A percentile compares a stretch with the other conserved stretches of the same genome.
These are phyloP conservation scores for Daldinia eschscholtzii DNA, from an alignment of 2,329 filamentous ascomycete genomes.

Conservation along the genomic window DNA sequence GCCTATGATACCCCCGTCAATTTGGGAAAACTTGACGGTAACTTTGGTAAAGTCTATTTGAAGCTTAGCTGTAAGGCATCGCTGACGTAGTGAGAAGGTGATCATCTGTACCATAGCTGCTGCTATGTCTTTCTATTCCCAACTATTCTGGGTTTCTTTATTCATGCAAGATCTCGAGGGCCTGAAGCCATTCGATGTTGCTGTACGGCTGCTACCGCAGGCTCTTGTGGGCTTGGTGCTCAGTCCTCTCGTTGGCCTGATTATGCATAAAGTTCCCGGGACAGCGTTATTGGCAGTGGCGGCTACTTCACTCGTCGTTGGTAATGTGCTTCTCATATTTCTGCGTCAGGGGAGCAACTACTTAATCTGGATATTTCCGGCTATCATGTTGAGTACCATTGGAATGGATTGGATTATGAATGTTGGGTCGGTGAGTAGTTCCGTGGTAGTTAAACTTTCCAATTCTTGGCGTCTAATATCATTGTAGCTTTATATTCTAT, in stretches of 20 bases:
- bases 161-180: slow-evolving; percentile 53
- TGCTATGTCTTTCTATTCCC: slow-evolving; percentile 53
- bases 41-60: slow-evolving; percentile 45
- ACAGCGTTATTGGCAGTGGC: slow-evolving; percentile 48
- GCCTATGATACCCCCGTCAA: slow-evolving; percentile 52
- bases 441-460: neutral
- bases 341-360: slow-evolving; percentile 49
- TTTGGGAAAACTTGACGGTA: slow-evolving; percentile 50
- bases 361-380: slow-evolving; percentile 52
- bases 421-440: slow-evolving; percentile 51
- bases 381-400: slow-evolving; percentile 52
- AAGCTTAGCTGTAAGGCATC: slow-evolving; percentile 1
- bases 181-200: slow-evolving; percentile 51
- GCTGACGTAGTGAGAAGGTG: slow-evolving; percentile 41
- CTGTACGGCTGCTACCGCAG: slow-evolving; percentile 52
- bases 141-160: slow-evolving; percentile 53
- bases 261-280: slow-evolving; percentile 50
- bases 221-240: slow-evolving; percentile 51
- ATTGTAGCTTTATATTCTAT: slow-evolving; percentile 50
- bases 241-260: slow-evolving; percentile 52
- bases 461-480: slow-evolving; percentile 22
- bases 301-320: slow-evolving; percentile 45
- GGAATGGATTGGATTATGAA: slow-evolving; percentile 55
- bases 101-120: slow-evolving; percentile 49
- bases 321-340: slow-evolving; percentile 52